Evolutionary conservation across 2,329 filamentous ascomycete genomes (phyloP), one percentile per base, ranked within the genome.

Genomic region (Leptographium wingfieldii): DNA sequence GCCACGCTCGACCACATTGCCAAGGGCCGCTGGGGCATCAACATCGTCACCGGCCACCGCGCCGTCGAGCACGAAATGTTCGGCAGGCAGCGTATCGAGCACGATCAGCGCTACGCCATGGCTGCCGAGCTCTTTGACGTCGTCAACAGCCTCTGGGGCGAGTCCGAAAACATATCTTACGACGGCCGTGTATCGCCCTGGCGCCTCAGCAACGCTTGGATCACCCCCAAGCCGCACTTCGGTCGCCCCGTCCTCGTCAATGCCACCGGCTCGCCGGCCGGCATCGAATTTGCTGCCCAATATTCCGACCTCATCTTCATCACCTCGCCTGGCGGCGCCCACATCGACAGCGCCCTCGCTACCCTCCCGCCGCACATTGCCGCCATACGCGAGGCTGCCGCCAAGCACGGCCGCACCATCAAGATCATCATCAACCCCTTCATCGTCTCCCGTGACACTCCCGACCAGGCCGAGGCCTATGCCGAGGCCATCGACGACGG

Each of bases 401-500:
- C 49, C 49, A 29, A 31, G 6, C 6, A 35, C 49, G 64, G 64
- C 49, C 63, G 64, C 25, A 61, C 55, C 25, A 58, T 66, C 48
- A 66, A 65, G 57, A 63, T 53, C 10, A 33, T 66, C n/a, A 66
- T 66, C 59, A 66, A 66, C 61, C 65, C 64, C 3, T 55, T 63
- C 51, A 62, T 67, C 40, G 59, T 67, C 1, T 65, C 66, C 3
- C 59, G 64, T 3, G 65, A 67, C 53, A 67, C 65, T 4, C 58
- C 61, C 3, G 65, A 66, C 40, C 64, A 66, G 52, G 60, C 66
- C 1, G 62, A 66, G 22, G 62, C 63, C 2, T 66, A 67, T 57
- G 57, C 63, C 10, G 27, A 64, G 56, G 55, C 25, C 12, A 66
- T 66, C 46, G 59, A 59, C 1, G 60, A 58, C 46, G 65, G 66